phyloP scores from a whole-genome alignment of 352 stramenopile genomes.

The Plasmopara halstedii region DNA sequence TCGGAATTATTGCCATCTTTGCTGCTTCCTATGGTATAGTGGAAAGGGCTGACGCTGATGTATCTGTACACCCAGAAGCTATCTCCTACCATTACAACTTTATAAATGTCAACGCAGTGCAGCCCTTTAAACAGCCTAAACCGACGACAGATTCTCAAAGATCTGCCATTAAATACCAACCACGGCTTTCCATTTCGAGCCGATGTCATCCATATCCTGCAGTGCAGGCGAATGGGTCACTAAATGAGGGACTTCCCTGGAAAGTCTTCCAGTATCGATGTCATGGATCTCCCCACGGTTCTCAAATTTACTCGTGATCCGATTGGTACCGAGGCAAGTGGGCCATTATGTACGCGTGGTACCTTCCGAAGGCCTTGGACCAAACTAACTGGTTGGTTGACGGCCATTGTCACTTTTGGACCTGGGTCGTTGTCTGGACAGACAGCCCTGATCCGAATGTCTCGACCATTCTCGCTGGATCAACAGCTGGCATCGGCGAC shows the following conservation, averaged over 20 bases:
- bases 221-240: conserved; percentile 3
- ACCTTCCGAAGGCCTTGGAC: conserved; percentile 10
- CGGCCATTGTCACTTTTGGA: conserved; percentile 13
- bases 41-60: not conserved
- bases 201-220: conserved; percentile 16
- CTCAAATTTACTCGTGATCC: conserved; percentile 13
- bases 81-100: not conserved
- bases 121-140: conserved; percentile 9
- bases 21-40: not conserved
- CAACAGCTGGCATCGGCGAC: not conserved
- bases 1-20: too few species aligned
- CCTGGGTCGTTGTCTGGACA: conserved; percentile 14
- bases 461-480: conserved; percentile 7
- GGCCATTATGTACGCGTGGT: conserved; percentile 17
- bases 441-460: conserved; percentile 7
- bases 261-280: conserved; percentile 5
- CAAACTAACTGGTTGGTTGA: not conserved
- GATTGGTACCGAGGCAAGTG: not conserved
- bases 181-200: conserved; percentile 4
- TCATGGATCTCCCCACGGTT: conserved; percentile 6
- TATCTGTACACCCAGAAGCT: not conserved
- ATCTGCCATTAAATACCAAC: conserved; percentile 1
- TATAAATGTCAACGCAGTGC: conserved; percentile 9
- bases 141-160: conserved; percentile 9
- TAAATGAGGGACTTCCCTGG: conserved; percentile 3